Evolutionary conservation across 2,329 filamentous ascomycete species (phyloP), one percentile per base, ranked within the genome.

Genomic region (Didymellaceae sp.): DNA sequence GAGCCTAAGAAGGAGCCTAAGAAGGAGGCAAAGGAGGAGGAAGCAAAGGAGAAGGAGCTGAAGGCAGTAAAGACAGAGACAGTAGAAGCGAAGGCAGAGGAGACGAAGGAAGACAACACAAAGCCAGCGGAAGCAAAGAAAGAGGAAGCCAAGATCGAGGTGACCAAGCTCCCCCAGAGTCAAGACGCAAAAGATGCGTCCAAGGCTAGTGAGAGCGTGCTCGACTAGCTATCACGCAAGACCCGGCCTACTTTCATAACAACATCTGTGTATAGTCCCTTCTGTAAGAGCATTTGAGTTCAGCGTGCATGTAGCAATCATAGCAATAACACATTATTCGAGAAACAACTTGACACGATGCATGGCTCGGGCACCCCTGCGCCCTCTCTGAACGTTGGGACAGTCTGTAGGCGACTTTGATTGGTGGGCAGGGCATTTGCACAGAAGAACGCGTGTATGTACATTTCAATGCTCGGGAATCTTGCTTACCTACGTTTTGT

Each of bases 201-300:
- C 2, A 70, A 71, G 50, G 74, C 71, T 1, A 62, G 64, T 9
- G 68, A 70, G 52, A 74, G 71, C 50, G 73, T 74, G 2, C 62
- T 74, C 43, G 73, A 75, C 11, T 47, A 43, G 22, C 5, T 6
- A 5, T 22, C 14, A n/a, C n/a, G n/a, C n/a, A n/a, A 11, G 6
- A 11, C 4, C 5, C 32, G 2, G 6, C 16, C 16, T 11, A 16
- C 11, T 11, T 4, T n/a, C 14, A 6, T 1, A 13, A 17, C 13
- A 6, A 32, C 17, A 6, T 11, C 11, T 18, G 21, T 28, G 26
- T 25, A 25, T 4, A 21, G 14, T 13, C 5, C 4, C 8, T 13
- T 28, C 10, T 34, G 6, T 10, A 8, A 28, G 9, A 13, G 33
- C 20, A 28, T 18, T 43, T 24, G 18, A n/a, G 18, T 51, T 37